Base-by-base conservation (phyloP, 495 filamentous ascomycete genomes). In the Lepraria neglecta region DNA sequence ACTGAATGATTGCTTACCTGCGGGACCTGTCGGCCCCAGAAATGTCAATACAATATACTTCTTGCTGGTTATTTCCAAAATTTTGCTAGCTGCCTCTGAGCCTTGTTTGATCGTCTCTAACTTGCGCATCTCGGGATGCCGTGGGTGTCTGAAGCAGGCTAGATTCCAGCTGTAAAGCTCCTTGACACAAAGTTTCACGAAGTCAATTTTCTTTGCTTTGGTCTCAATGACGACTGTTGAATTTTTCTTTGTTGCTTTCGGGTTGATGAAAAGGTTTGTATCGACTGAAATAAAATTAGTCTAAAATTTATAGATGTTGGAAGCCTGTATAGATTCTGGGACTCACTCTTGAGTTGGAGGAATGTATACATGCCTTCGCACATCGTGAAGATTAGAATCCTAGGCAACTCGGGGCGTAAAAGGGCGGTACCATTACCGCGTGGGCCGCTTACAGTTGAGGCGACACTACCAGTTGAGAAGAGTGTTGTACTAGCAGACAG, bases 161-260 rank as follows among this genome's bases (percentile, higher is more conserved):
- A 68, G 58, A 50, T 68, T 66, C 66, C 66, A 68, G 30, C 30
- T 64, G 56, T 64, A 33, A 4, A 68, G 42, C 19, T 60, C 64
- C 28, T 65, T 59, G 9, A 53, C 66, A 24, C 21, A 21, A 31
- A 56, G 31, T 43, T 63, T 43, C 15, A 38, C 31, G 38, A 58
- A 47, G 3, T 55, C 28, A 17, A 67, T 60, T 17, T 30, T 45
- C 28, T 65, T 65, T 2, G 47, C 44, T 17, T 59, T 68, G 11
- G 42, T 59, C 45, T 64, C 60, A 7, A 67, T 28, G 28, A 67
- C 57, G 4, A 62, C 61, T 14, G 27, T 45, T 6, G 42, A 38
- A 24, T 61, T 61, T 6, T 14, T 19, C 44, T 57, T 58, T 24
- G 24, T 28, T 14, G 51, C 31, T 28, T 67, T 65, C 7, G 58